A percentile compares a stretch with the other conserved stretches of the same genome.
These are phyloP conservation scores for Ascochyta fabae DNA, from an alignment of 2,329 filamentous ascomycete genomes.

Conservation along the genomic window DNA sequence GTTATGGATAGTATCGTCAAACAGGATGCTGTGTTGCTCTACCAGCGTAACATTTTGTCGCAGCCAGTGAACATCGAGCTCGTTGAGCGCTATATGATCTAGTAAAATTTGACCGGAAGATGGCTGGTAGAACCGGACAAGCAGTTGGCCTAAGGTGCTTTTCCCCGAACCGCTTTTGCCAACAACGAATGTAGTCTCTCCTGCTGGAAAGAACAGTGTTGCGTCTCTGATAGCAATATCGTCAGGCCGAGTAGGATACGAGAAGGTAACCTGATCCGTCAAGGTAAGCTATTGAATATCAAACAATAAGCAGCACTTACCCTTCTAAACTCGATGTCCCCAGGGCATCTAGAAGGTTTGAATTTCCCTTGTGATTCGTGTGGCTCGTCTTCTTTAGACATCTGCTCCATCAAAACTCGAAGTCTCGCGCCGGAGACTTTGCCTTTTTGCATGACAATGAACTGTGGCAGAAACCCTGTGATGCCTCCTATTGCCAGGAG, in stretches of 20 bases:
- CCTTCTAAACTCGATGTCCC: conserved; percentile 72
- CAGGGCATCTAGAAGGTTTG: conserved; percentile 57
- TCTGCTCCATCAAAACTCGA: conserved; percentile 51
- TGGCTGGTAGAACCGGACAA: conserved; percentile 78
- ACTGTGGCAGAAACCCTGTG: conserved; percentile 75
- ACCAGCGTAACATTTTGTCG: conserved; percentile 79
- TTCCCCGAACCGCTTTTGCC: conserved; percentile 91
- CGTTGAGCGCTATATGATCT: conserved; percentile 68
- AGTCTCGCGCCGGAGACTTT: conserved; percentile 74
- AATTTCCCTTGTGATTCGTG: conserved; percentile 22
- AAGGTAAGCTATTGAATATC: neutral
- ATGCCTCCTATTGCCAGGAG: conserved; percentile 78
- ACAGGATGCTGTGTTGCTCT: conserved; percentile 81
- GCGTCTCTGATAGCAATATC: conserved; percentile 66
- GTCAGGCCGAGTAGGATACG: conserved; percentile 75
- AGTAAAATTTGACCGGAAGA: conserved; percentile 69
- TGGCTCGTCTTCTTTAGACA: conserved; percentile 33
- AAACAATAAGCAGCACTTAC: conserved; percentile 55
- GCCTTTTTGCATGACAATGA: conserved; percentile 79
- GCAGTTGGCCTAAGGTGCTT: conserved; percentile 81
- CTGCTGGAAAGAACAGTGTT: conserved; percentile 73
- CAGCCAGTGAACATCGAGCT: conserved; percentile 73
- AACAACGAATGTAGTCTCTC: conserved; percentile 79
- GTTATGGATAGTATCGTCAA: conserved; percentile 77
- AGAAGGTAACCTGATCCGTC: conserved; percentile 71